Evolutionary conservation across 2,329 filamentous ascomycete genomes (phyloP).

Genomic region (Sporothrix globosa): DNA sequence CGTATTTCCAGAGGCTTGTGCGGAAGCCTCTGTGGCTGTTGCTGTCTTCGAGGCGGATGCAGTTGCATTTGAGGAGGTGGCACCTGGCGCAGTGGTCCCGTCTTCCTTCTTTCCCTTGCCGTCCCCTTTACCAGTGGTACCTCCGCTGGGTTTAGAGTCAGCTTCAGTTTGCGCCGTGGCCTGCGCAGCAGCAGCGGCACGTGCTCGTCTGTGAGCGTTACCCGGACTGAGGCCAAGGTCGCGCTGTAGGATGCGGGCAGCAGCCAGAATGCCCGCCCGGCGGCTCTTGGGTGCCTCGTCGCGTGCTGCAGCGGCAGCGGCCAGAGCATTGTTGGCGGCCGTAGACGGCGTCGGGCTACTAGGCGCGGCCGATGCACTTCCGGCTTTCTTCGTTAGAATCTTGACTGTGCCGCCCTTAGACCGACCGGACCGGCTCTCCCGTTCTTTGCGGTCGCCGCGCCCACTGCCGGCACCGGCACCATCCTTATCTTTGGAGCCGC

Average conservation of each 20-base stretch:
- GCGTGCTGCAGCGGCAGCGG: slow-evolving; percentile 58
- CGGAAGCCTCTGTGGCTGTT: neutral
- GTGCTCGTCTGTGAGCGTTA: slow-evolving; percentile 63
- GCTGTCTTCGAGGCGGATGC: neutral
- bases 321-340: slow-evolving; percentile 43
- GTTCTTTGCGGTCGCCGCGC: slow-evolving; percentile 56
- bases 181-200: slow-evolving; percentile 51
- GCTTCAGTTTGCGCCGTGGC: slow-evolving; percentile 52
- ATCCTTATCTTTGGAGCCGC: slow-evolving; percentile 39
- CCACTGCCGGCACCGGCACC: neutral
- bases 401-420: slow-evolving; percentile 53
- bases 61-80: neutral
- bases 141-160: neutral
- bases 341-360: slow-evolving; percentile 41
- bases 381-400: slow-evolving; percentile 63
- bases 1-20: neutral
- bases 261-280: slow-evolving; percentile 63
- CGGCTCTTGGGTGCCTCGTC: slow-evolving; percentile 57
- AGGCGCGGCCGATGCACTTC: slow-evolving; percentile 55
- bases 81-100: neutral
- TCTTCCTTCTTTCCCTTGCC: slow-evolving; percentile 19
- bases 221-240: slow-evolving; percentile 67
- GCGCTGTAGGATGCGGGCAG: slow-evolving; percentile 66
- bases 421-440: slow-evolving; percentile 49
- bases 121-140: neutral